phyloP scores from a whole-genome alignment of 257 asterid genomes.

The Vinca minor region DNA sequence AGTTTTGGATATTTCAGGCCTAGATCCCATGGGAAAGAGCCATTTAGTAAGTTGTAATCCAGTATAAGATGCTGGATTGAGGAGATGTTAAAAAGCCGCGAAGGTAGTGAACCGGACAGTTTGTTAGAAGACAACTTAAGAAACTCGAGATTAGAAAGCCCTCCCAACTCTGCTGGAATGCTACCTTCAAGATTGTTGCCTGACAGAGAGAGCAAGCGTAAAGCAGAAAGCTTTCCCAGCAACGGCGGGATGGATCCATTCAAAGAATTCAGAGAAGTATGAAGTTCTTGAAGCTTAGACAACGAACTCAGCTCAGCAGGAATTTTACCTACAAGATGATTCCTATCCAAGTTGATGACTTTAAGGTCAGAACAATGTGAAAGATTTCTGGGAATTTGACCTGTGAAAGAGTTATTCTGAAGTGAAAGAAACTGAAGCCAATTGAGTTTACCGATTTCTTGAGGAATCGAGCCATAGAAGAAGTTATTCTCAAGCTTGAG shows the following conservation, averaged over 20 bases:
- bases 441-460: not conserved
- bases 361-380: not conserved
- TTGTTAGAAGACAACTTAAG: not conserved
- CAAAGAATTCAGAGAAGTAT: not conserved
- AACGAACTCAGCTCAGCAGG: slow-evolving; percentile 8
- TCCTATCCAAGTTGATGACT: slow-evolving; percentile 6
- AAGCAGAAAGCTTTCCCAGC: not conserved
- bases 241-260: slow-evolving; percentile 3
- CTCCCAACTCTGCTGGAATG: slow-evolving; percentile 7
- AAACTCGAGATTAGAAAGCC: slow-evolving; percentile 5
- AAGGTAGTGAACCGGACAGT: slow-evolving; percentile 1
- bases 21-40: slow-evolving; percentile 8
- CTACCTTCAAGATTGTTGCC: slow-evolving; percentile 6
- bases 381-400: slow-evolving; percentile 6
- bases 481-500: slow-evolving; percentile 5
- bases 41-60: not conserved
- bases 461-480: slow-evolving; percentile 7
- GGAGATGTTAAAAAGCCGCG: not conserved
- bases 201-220: not conserved
- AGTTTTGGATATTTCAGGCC: not conserved
- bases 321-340: slow-evolving; percentile 6
- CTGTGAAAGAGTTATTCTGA: slow-evolving; percentile 7
- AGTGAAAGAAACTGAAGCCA: slow-evolving; percentile 1
- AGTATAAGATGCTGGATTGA: slow-evolving; percentile 4
- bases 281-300: slow-evolving; percentile 8